Evolutionary conservation across 768 basidiomycete genomes (phyloP).

Genomic region (Hericium erinaceus): DNA sequence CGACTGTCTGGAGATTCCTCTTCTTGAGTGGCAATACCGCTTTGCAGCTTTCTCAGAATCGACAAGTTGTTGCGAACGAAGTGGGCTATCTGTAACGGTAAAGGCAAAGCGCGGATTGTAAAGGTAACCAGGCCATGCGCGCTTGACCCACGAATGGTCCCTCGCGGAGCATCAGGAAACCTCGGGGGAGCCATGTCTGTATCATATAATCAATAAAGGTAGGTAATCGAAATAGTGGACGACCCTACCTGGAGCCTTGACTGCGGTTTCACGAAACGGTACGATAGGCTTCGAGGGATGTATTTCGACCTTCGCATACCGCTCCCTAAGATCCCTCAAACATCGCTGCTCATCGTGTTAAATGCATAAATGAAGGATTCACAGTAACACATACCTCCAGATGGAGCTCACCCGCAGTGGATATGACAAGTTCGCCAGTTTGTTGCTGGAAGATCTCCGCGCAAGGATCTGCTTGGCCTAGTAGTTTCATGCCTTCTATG

Average conservation of each 20-base stretch:
- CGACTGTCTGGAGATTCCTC: conserved; percentile 22
- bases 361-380: background rate
- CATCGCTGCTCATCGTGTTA: conserved; percentile 53
- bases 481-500: conserved; percentile 74
- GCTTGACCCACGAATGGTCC: conserved; percentile 66
- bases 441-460: conserved; percentile 96
- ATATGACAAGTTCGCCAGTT: conserved; percentile 94
- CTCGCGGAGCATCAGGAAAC: conserved; percentile 57
- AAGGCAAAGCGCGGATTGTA: conserved; percentile 71
- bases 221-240: background rate
- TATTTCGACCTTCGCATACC: conserved; percentile 89
- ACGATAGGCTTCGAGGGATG: conserved; percentile 94
- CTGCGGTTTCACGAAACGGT: conserved; percentile 92
- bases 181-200: conserved; percentile 86
- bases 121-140: conserved; percentile 69
- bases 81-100: conserved; percentile 60
- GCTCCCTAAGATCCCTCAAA: conserved; percentile 89
- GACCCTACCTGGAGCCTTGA: conserved; percentile 59
- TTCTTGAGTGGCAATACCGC: conserved; percentile 25
- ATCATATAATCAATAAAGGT: background rate
- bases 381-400: conserved; percentile 55
- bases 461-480: conserved; percentile 93
- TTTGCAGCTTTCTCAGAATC: conserved; percentile 53
- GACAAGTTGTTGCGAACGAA: conserved; percentile 71
- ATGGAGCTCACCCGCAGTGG: conserved; percentile 93